Base-by-base conservation (phyloP, 331 rosid species). In the Phaseolus coccineus region DNA sequence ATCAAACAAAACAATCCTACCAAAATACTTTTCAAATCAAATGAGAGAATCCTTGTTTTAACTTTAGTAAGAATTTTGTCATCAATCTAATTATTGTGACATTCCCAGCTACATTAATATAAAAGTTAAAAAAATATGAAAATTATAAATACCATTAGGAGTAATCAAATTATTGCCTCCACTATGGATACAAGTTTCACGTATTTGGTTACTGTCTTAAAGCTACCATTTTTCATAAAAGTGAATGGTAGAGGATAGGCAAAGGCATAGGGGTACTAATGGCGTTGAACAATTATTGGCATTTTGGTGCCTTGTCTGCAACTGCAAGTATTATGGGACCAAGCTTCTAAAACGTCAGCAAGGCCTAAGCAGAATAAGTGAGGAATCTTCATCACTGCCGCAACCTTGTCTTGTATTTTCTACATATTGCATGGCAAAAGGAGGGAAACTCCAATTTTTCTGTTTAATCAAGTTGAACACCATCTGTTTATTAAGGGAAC, bases 311-410 rank as follows among this genome's bases (percentile, higher is more conserved):
- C 68, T 88, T 84, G 87, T 78, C 83, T 80, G 84, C 82, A 6
- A 62, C 68, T 62, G 68, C 68, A 73, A 74, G 85, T 80, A 74
- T 81, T 77, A 83, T 76, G 95, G 92, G 91, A 84, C 90, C 94
- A 83, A 79, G 70, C 84, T 84, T 73, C 82, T 77, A 80, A 87
- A 84, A 71, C 92, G 90, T 91, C 87, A 89, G 89, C 91, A 78
- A 81, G 75, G 87, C 78, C 87, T 44, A 67, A 63, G 52, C 62
- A 72, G 85, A 76, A 85, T 79, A 83, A 85, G 87, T 82, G 83
- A 89, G 84, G 89, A 89, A 84, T 84, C 93, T 85, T 76, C 89
- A 87, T 81, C 72, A 83, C 82, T 86, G 87, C 77, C 70, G 79
- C 73, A 84, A 83, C 72, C 83, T 84, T 82, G 79, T 61, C 74